Base-by-base conservation (phyloP, 2,329 filamentous ascomycete genomes). In the Emericellopsis cladophorae region DNA sequence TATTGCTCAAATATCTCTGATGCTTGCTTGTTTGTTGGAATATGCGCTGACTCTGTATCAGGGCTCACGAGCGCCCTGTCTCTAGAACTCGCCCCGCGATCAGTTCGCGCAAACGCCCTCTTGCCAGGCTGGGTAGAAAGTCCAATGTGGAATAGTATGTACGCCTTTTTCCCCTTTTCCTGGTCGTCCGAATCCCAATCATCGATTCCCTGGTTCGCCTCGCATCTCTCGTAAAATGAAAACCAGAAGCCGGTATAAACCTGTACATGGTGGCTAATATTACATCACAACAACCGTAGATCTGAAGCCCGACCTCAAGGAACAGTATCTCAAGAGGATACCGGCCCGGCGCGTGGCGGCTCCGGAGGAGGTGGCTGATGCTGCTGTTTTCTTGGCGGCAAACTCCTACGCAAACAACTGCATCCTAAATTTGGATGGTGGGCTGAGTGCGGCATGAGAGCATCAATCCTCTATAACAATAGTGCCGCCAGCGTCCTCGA, bases 331-430 rank as follows among this genome's bases (percentile, higher is more conserved):
- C 45, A 57, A 58, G 44, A 56, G 66, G 39, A 87, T 87, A 39
- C 85, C 85, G 1, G 54, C 58, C 3, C 49, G 51, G 74, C 77
- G 86, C 24, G 76, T 90, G 46, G 87, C 84, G 14, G 62, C 65
- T 29, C 66, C 73, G 7, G 67, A 74, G 22, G 87, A 94, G 57
- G 75, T 93, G 26, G 86, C 87, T n/a, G 79, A 89, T 53, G 86
- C 87, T 41, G 84, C 82, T 37, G 54, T 81, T 23, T 94, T 93
- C 57, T 69, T 94, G 14, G 81, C 76, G 24, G 70, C 71, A 37
- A 94, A 92, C 58, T 65, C 74, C 46, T 95, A 90, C 60, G 84
- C 86, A 42, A 90, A 90, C 57, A 93, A 93, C 49, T 92, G 85
- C 57, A 71, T 89, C 39, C 67, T 95, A 40, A 92, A 89, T 57